These are phyloP conservation scores for Solanum chilense DNA, from an alignment of 257 asterid species.

Conservation along the genomic window DNA sequence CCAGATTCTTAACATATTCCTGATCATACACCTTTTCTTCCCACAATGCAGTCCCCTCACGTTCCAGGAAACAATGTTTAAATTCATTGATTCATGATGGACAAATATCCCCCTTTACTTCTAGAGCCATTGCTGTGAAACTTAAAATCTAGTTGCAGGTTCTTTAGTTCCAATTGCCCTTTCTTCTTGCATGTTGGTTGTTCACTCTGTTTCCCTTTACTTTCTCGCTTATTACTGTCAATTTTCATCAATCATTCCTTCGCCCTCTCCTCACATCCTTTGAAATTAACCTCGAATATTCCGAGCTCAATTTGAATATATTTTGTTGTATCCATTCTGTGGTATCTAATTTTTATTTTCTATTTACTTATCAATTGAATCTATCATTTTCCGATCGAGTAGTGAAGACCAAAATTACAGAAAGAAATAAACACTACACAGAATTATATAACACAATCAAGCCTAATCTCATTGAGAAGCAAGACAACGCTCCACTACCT, in stretches of 20 bases:
- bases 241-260: not conserved
- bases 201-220: not conserved
- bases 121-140: not conserved
- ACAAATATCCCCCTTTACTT: not conserved
- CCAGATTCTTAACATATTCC: not conserved
- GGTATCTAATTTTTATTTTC: not conserved
- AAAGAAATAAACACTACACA: not conserved
- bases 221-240: not conserved
- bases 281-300: not conserved
- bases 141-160: not conserved
- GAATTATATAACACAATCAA: not conserved
- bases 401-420: not conserved
- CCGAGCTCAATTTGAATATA: not conserved
- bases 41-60: not conserved
- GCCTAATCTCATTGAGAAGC: not conserved
- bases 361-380: not conserved
- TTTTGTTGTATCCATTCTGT: not conserved
- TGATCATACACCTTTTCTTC: not conserved
- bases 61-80: not conserved
- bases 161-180: not conserved
- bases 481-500: not conserved
- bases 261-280: not conserved
- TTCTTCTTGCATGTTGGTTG: not conserved
- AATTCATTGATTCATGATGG: not conserved
- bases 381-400: not conserved